These are phyloP conservation scores for Paraconiothyrium sp. DNA, from an alignment of 2,329 filamentous ascomycete species.

Conservation along the genomic window DNA sequence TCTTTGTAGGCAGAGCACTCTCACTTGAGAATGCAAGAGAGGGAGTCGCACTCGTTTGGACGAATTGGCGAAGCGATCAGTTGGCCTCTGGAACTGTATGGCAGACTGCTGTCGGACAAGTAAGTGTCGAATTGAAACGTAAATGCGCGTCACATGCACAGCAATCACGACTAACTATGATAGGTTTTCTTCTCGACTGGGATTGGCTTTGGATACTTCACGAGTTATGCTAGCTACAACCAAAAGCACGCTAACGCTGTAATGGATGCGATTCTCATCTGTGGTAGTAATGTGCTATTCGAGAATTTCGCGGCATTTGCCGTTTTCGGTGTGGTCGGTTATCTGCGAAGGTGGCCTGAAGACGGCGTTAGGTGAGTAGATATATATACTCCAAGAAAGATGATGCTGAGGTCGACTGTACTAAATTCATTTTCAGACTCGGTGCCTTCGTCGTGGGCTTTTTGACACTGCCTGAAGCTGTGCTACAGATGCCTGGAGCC, in stretches of 20 bases:
- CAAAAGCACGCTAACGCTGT: slow-evolving; percentile 66
- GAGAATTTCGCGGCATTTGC: slow-evolving; percentile 63
- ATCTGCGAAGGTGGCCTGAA: slow-evolving; percentile 53
- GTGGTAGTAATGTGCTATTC: slow-evolving; percentile 65
- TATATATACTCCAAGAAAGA: not conserved
- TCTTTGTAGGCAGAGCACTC: slow-evolving; percentile 22
- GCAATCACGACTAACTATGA: not conserved
- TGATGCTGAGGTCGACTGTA: not conserved
- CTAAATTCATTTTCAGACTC: slow-evolving; percentile 39
- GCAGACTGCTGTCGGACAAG: slow-evolving; percentile 68
- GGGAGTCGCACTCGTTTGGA: slow-evolving; percentile 62
- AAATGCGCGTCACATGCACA: too few relatives aligned
- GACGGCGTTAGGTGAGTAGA: slow-evolving; percentile 45
- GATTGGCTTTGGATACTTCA: slow-evolving; percentile 66
- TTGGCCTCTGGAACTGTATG: slow-evolving; percentile 63
- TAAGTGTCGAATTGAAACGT: not conserved
- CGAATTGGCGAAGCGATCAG: slow-evolving; percentile 60
- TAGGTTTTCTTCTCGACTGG: slow-evolving; percentile 67
- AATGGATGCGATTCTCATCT: slow-evolving; percentile 66
- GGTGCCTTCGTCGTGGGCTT: slow-evolving; percentile 68
- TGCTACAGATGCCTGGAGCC: slow-evolving; percentile 65
- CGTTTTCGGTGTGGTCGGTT: slow-evolving; percentile 67
- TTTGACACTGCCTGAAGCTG: slow-evolving; percentile 65
- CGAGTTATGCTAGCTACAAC: slow-evolving; percentile 67
- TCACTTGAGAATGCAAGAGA: slow-evolving; percentile 59